Percentiles rank a stretch among this genome's conserved stretches.
Evolutionary conservation across 352 stramenopile genomes (phyloP).

Genomic region (Phytopythium boreale): DNA sequence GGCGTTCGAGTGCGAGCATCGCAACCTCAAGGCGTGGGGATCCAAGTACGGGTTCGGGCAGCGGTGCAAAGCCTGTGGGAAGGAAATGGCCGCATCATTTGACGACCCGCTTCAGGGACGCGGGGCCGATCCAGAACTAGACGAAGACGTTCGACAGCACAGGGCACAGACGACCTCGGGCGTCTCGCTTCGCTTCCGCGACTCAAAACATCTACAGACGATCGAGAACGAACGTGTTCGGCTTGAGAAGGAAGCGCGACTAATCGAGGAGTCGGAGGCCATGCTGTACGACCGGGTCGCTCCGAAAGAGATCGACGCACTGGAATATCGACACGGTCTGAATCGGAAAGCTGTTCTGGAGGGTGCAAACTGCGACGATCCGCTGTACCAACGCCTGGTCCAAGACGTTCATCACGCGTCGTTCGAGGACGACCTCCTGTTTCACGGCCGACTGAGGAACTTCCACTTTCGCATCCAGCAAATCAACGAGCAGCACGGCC

Average conservation of each 20-base stretch:
- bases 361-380: conserved; percentile 27
- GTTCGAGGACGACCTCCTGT: conserved; percentile 63
- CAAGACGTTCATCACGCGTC: conserved; percentile 52
- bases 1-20: conserved; percentile 53
- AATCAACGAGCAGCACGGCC: conserved; percentile 35
- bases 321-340: conserved; percentile 70
- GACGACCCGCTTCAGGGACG: conserved; percentile 45
- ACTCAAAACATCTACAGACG: conserved; percentile 30
- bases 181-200: conserved; percentile 28
- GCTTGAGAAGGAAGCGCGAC: conserved; percentile 63
- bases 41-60: conserved; percentile 51
- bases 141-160: conserved; percentile 49
- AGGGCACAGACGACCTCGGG: conserved; percentile 43
- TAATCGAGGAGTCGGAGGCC: conserved; percentile 45
- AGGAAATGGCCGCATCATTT: conserved; percentile 62
- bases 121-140: conserved; percentile 43
- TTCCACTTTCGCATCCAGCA: conserved; percentile 65
- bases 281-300: conserved; percentile 59
- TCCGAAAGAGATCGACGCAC: conserved; percentile 62
- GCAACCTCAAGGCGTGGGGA: conserved; percentile 62
- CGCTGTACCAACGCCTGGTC: conserved; percentile 43
- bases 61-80: conserved; percentile 62
- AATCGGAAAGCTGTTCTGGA: conserved; percentile 30
- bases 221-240: conserved; percentile 64
- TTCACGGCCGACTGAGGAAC: conserved; percentile 64